Evolutionary conservation across 371 early-diverging fungal species (phyloP), one percentile per base, ranked within the genome.

Genomic region (Mortierella sp.): DNA sequence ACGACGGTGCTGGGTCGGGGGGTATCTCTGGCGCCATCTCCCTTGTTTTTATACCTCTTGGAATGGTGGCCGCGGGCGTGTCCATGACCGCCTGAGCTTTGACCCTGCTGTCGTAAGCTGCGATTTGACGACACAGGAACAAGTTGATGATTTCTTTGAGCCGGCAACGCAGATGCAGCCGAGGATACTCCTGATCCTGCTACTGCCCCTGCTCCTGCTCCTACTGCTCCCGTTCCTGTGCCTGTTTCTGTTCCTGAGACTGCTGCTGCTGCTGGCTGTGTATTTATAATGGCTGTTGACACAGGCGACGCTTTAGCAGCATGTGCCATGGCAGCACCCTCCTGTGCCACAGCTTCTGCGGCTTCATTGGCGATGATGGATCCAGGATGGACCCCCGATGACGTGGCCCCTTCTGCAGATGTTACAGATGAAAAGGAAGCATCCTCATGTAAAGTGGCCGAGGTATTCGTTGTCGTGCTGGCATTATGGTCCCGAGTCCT

Each of bases 401-500:
- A 27, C 27, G 19, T 10, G 8, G 9, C 9, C 5, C 60, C 67
- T 28, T 60, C 60, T 27, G 31, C 43, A 10, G 64, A 56, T 24
- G 64, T 60, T 8, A 52, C 51, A 10, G 64, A 60, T 25, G 74
- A 74, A 29, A 74, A 67, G 17, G 74, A 74, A 16, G 60, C 60
- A 54, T 67, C 67, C 9, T 37, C 39, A 14, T 59, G 45, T 6
- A 48, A 27, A 8, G 57, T 41, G 31, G n/a, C 1, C 14, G 55
- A 50, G n/a, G 46, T 29, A 44, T 12, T 44, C 24, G 43, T 24
- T 16, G 49, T 44, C 45, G 29, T 54, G 41, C 27, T 57, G 13
- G 73, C 16, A 22, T 29, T 40, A 29, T 41, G 51, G 41, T 51
- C 54, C 37, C 65, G 71, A 37, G 56, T 50, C 52, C 67, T n/a